Base-by-base conservation (phyloP, 1,284 basidiomycete genomes). In the Puccinia horiana region DNA sequence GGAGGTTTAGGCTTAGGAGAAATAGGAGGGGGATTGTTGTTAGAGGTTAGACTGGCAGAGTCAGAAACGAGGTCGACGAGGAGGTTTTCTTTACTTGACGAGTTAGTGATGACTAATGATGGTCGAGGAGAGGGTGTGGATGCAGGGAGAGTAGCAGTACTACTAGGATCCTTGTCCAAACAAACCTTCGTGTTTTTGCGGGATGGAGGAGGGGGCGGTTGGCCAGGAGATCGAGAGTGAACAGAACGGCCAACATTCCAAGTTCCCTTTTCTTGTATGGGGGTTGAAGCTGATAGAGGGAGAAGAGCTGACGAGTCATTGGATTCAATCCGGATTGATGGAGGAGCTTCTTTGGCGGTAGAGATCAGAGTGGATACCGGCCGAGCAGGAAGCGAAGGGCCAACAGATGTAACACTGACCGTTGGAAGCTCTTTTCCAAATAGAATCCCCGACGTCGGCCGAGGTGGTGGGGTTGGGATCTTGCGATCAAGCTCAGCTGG, bases 1-100 rank as follows among this genome's bases (percentile, higher is more conserved):
- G 54, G 29, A 42, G 56, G 37, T 35, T 77, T 77, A 29, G 76
- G 76, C 49, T 77, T 77, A 26, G 76, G 76, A 9, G 76, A 58
- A 23, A 77, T 63, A n/a, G 76, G 76, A 23, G 76, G 75, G 6
- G 75, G 76, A 58, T n/a, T n/a, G 32, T 14, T 9, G 35, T 44
- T 5, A 29, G 18, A 42, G 35, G n/a, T 26, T 56, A 67, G 61
- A 5, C 4, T 29, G 61, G 61, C 12, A n/a, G 42, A n/a, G 18
- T 35, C 49, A 65, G 16, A 35, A 61, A 20, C 18, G 14, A 49
- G 56, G 12, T 49, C n/a, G n/a, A 32, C 16, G 61, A 65, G 54
- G 52, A 61, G 52, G 29, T 35, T 54, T 35, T 37, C 29, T 18
- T 32, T 23, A 40, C 35, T 49, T n/a, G 37, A 35, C 40, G 47